Evolutionary conservation across 495 filamentous ascomycete species (phyloP).

Genomic region (Penicillium lagena): DNA sequence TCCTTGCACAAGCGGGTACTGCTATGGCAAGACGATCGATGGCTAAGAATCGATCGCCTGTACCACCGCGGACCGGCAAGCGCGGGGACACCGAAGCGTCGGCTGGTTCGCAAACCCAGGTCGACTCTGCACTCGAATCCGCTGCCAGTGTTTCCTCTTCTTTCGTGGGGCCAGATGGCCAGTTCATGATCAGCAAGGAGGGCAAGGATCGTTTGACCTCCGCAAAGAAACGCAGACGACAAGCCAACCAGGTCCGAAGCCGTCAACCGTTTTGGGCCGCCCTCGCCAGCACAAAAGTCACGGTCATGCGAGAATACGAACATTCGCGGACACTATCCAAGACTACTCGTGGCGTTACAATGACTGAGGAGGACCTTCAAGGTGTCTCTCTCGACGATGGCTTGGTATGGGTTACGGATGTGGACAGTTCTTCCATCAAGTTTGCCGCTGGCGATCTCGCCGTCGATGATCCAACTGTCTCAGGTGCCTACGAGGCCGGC

Average conservation of each 20-base stretch:
- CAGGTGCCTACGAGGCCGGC: constrained; percentile 26
- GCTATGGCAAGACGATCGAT: constrained; percentile 49
- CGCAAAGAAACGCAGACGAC: constrained; percentile 80
- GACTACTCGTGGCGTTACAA: constrained; percentile 57
- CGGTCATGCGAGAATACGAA: constrained; percentile 87
- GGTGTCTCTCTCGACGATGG: constrained; percentile 73
- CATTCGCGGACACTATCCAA: constrained; percentile 73
- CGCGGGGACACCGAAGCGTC: constrained; percentile 53
- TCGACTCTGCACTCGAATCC: constrained; percentile 39
- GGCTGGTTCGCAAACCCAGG: constrained; percentile 39
- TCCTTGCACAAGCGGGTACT: constrained; percentile 69
- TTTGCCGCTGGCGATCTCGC: constrained; percentile 71
- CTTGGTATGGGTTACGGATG: constrained; percentile 80
- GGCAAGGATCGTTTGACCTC: constrained; percentile 49
- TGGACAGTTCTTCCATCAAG: constrained; percentile 74
- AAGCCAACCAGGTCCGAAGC: constrained; percentile 81
- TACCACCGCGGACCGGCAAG: constrained; percentile 36
- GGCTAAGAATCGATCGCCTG: constrained; percentile 42
- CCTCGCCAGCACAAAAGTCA: constrained; percentile 88
- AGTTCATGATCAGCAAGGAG: constrained; percentile 42
- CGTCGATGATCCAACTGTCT: constrained; percentile 25
- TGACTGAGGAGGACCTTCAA: constrained; percentile 76
- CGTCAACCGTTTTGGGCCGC: constrained; percentile 93
- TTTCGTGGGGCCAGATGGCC: constrained; percentile 43
- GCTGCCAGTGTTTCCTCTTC: constrained; percentile 41